Conservation (phyloP, 1,284 basidiomycete genomes). For the Marasmius tenuissimus region DNA sequence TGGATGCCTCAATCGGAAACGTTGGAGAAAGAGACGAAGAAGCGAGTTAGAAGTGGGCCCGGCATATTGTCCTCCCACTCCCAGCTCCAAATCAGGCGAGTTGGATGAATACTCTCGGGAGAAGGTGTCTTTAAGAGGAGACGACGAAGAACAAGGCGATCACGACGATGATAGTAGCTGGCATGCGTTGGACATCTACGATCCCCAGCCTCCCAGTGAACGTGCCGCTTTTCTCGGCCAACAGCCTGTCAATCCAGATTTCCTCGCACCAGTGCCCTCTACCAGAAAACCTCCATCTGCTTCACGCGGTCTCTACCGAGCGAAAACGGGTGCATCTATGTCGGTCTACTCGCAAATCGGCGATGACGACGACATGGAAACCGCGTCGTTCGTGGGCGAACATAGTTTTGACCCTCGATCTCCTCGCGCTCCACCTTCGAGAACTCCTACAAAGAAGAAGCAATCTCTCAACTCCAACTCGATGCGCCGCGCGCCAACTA, state of each 20-base stretch:
- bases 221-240: background rate
- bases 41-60: conserved; percentile 12
- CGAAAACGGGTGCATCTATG: conserved; percentile 13
- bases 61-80: conserved; percentile 7
- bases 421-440: background rate
- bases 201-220: background rate
- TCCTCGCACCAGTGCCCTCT: background rate
- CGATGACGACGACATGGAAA: conserved; percentile 6
- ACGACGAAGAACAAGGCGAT: background rate
- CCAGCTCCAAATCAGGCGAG: background rate
- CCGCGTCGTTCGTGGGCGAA: background rate
- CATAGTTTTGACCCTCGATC: background rate
- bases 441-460: background rate
- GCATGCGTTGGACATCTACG: background rate
- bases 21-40: conserved; percentile 5
- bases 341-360: conserved; percentile 15
- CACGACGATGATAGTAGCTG: background rate
- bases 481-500: background rate
- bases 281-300: background rate
- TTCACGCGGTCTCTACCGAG: background rate
- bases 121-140: background rate
- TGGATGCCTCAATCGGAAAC: conserved; percentile 24
- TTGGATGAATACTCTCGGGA: background rate
- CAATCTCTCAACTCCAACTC: background rate
- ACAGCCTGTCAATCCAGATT: background rate